Evolutionary conservation across 306 rosid genomes (phyloP).

Genomic region (Dalbergia oliveri): DNA sequence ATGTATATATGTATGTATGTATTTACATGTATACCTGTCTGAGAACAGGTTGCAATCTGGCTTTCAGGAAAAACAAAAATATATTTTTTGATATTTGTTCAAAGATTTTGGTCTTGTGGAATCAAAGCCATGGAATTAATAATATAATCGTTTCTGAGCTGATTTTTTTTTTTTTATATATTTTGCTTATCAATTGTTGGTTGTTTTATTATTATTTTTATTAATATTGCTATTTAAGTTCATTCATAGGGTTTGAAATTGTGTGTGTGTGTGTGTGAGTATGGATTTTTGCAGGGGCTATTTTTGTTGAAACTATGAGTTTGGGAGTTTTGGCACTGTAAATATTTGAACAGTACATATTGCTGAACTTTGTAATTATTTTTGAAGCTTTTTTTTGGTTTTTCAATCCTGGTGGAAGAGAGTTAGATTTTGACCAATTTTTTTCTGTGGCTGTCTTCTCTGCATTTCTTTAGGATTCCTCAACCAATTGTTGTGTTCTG

Average conservation of each 20-base stretch:
- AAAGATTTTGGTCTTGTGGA: conserved; percentile 10
- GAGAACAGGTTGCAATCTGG: conserved; percentile 14
- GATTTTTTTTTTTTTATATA: neutral
- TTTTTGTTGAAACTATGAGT: conserved; percentile 27
- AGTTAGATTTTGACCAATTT: conserved; percentile 2
- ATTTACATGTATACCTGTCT: no score
- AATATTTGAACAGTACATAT: conserved; percentile 37
- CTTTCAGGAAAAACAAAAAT: conserved; percentile 7
- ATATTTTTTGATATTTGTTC: neutral
- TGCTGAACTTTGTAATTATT: conserved; percentile 20
- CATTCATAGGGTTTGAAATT: conserved; percentile 8
- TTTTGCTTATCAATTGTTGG: neutral
- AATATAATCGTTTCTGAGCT: neutral
- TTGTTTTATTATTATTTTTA: neutral
- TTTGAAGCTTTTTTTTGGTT: conserved; percentile 25
- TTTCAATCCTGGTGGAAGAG: conserved; percentile 24
- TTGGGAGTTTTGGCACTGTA: conserved; percentile 12
- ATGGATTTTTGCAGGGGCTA: conserved; percentile 6
- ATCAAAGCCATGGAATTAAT: conserved; percentile 38
- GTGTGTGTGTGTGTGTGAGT: neutral
- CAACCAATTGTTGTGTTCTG: conserved; percentile 22
- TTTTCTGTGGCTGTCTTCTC: neutral
- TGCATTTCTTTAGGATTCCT: conserved; percentile 19
- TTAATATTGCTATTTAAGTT: neutral
- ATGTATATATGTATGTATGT: neutral